Evolutionary conservation across 148 eudicot species (phyloP).

Genomic region (Heliosperma pusillum): DNA sequence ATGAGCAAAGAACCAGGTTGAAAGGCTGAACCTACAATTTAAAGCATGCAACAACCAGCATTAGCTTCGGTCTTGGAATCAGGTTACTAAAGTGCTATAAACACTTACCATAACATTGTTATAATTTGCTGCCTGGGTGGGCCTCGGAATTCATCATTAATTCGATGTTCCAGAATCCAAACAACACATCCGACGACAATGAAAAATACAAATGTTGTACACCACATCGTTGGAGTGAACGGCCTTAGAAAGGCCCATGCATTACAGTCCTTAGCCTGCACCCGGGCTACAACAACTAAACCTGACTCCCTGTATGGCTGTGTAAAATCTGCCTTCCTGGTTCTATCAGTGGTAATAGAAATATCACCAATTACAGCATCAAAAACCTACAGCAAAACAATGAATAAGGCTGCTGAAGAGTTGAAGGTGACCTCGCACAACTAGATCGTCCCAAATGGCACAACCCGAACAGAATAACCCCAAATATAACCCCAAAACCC

Average conservation of each 20-base stretch:
- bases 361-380: constrained; percentile 69
- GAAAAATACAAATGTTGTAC: constrained; percentile 43
- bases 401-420: not conserved
- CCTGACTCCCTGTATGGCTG: constrained; percentile 68
- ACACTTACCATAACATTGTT: constrained; percentile 55
- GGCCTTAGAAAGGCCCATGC: constrained; percentile 69
- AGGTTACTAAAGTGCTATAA: not conserved
- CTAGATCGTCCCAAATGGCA: no score
- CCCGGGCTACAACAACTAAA: constrained; percentile 59
- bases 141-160: constrained; percentile 71
- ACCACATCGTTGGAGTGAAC: constrained; percentile 59
- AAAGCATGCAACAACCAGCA: constrained; percentile 18
- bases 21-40: constrained; percentile 75
- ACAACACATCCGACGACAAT: constrained; percentile 54
- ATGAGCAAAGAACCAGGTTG: constrained; percentile 64
- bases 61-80: not conserved
- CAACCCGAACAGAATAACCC: no score
- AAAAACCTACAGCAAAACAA: constrained; percentile 32
- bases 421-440: no score
- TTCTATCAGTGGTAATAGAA: constrained; percentile 55
- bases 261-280: constrained; percentile 33
- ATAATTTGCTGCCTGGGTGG: constrained; percentile 54
- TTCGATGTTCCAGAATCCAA: constrained; percentile 67
- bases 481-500: no score
- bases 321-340: constrained; percentile 56